Evolutionary conservation across 1,284 basidiomycete species (phyloP), one percentile per base, ranked within the genome.

Genomic region (Moesziomyces aphidis): DNA sequence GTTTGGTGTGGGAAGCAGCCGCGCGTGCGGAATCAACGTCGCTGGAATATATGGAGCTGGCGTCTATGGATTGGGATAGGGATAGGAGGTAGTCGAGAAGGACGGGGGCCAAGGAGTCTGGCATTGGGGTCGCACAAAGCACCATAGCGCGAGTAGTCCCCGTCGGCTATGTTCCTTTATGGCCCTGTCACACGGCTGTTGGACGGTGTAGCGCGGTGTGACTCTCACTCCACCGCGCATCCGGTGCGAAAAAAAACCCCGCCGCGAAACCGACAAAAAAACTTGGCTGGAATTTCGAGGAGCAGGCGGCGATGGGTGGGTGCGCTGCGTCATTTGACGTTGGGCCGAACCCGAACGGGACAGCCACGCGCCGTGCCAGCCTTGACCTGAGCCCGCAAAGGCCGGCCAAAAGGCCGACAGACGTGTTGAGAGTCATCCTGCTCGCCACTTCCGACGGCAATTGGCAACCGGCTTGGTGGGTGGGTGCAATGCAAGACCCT

Each of bases 301-400:
- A 34, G 31, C 31, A 34, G 31, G 31, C 31, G 31, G 31, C 31
- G 31, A 34, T 34, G 31, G 6, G 31, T 34, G 26, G 26, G 4
- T 42, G 39, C 39, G 19, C 17, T 42, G 39, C 51, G 51, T 53
- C 45, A 21, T 53, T 53, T 24, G 51, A 53, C 51, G 42, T 53
- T 19, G 48, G 15, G 10, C 39, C 13, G n/a, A 34, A 7, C 21
- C 13, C 39, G 15, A 42, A 22, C 26, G 47, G 47, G 15, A 47
- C 15, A 47, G 21, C 23, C 22, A 28, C 39, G 31, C 50, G 50
- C 22, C 22, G 31, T 34, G 13, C 9, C 10, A 34, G 31, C 10
- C 31, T 34, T 34, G 11, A 13, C 31, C 31, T 34, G 31, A 34
- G 31, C 31, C 31, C 31, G 15, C 39, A 42, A 42, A 17, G 39